Base-by-base conservation (phyloP, 768 basidiomycete genomes). In the Tylopilus cervinicoccineus region DNA sequence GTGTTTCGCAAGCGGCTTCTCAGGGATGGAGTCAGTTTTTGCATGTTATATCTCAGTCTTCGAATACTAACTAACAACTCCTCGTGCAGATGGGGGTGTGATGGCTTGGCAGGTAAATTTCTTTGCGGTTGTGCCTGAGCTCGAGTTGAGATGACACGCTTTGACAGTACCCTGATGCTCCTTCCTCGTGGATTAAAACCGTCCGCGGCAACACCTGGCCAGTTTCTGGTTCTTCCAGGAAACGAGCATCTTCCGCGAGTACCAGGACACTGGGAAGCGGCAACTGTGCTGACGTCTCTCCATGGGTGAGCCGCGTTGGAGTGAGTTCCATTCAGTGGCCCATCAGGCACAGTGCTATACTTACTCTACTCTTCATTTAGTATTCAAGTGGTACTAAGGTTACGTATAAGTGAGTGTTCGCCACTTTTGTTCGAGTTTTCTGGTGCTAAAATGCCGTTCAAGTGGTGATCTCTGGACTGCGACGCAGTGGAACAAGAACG, bases 11-110 rank as follows among this genome's bases (percentile, higher is more conserved):
- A 17, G 33, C 43, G 2, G 23, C 23, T 27, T 58, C 70, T 11
- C 73, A 80, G 63, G 88, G 85, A 22, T 90, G 87, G 86, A 77
- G 81, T 36, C n/a, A 10, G 34, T 20, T 17, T 36, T 20, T 11
- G 4, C 19, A 36, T 34, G 17, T n/a, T 6, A 14, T 14, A 20
- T 4, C 10, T 36, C 34, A 70, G 82, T 69, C 19, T 2, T 20
- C 8, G 32, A 4, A 14, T 41, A 20, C 27, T 42, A 28, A 43
- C n/a, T n/a, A 8, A 43, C 10, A 43, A n/a, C n/a, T n/a, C n/a
- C n/a, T n/a, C n/a, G n/a, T 11, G 12, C 32, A 72, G 71, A 58
- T 42, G 71, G 31, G 2, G 71, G 71, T 19, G 71, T 70, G 20
- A 70, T 69, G 62, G 63, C 63, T 14, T 72, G 34, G 34, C 19